Evolutionary conservation across 179 eudicot species (phyloP), one percentile per base, ranked within the genome.

Genomic region (Camellia oleifera): DNA sequence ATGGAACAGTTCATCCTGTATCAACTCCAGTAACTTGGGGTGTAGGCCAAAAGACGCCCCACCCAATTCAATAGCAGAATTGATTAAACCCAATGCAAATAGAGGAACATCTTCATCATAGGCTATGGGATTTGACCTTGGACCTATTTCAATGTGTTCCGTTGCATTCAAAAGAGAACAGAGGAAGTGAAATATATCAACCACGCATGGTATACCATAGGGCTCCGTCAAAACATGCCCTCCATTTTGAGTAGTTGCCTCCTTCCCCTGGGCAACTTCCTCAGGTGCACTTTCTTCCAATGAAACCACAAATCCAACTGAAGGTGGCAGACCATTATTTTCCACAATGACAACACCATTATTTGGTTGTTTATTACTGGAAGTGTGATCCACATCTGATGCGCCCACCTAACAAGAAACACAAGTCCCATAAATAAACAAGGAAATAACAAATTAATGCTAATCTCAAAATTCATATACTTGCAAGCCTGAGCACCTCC

Each of bases 21-120:
- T 83, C 83, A 91, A 85, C 52, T 77, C 84, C 54, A 91, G 72
- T 80, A 90, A 84, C 76, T 83, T 87, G 12, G 87, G 93, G 80
- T 91, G 94, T 79, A 77, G 83, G 62, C 83, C 64, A 81, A 91
- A 85, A 54, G 93, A 87, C 72, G 88, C 74, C 78, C 94, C 93
- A 61, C 91, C 94, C 84, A 91, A 63, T 87, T 91, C 91, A 85
- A 90, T 88, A 67, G 94, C 94, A 14, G 89, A 85, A 83, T 91
- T 91, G 72, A 91, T 91, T 52, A 91, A 86, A 74, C 89, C 88
- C 83, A 91, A 83, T 50, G 93, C 93, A 84, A 91, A 90, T 58
- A 91, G 90, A 77, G 90, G 94, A 73, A 85, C 91, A 84, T 90
- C 94, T 77, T 90, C 91, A 81, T 91, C 93, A 82, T 85, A 85